Evolutionary conservation across 495 filamentous ascomycete species (phyloP), one percentile per base, ranked within the genome.

Genomic region (Xylaria flabelliformis): DNA sequence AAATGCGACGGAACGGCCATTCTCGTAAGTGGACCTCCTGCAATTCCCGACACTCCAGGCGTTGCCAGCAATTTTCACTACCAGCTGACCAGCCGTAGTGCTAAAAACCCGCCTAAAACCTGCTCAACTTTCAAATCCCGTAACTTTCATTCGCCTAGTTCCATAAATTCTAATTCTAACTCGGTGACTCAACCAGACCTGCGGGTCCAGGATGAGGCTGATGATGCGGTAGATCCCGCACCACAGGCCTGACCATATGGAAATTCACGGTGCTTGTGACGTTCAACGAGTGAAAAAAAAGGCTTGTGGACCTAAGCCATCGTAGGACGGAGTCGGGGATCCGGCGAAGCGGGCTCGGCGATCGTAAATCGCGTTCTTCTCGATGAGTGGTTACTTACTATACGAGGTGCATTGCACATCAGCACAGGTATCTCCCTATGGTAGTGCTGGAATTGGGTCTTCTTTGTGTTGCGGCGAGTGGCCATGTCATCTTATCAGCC

Each of bases 1-100:
- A 77, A 77, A 79, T 74, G 41, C 55, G 50, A 67, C 77, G 75
- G 77, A 75, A 65, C 58, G 26, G 19, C 71, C 70, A 68, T 72
- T 59, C 61, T 69, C 39, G 32, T 64, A 26, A 29, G 12, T 56
- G 42, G 44, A 63, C 24, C 64, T 67, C 77, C 77, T 79, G 46
- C 53, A 76, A 74, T 76, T 77, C 74, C 77, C 75, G 77, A 65
- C 39, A 42, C 3, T 24, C 39, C 13, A 39, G 7, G 50, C 53
- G 6, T 12, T 59, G 42, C 65, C 39, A 48, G 67, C 67, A 75
- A 51, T 67, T 72, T 73, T 72, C 53, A 62, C 46, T 63, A 13
- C 41, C 77, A 79, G 64, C 70, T 79, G 75, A 76, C 75, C 41
- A 56, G 56, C 56, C 36, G 4, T 36, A 9, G 56, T 36, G 55